Conservation (phyloP, 768 basidiomycete species). For the Punctularia strigosozonata region DNA sequence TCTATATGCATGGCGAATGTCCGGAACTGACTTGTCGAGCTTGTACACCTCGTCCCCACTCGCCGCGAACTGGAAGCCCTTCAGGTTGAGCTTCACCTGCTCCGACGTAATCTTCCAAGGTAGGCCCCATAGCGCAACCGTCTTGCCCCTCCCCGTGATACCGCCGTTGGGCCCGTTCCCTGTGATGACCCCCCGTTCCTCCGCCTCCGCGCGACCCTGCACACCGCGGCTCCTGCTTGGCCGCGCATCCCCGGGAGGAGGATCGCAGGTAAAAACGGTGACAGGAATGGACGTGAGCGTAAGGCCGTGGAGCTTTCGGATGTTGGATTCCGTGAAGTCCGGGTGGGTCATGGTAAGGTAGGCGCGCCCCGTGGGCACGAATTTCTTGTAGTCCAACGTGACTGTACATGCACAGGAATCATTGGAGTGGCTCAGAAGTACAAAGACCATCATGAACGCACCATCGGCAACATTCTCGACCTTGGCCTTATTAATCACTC, state of each 20-base stretch:
- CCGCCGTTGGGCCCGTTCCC: conserved; percentile 43
- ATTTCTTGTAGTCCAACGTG: conserved; percentile 45
- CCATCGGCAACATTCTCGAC: conserved; percentile 15
- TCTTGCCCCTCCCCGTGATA: conserved; percentile 30
- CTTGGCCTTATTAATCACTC: conserved; percentile 22
- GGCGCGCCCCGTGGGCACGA: conserved; percentile 48
- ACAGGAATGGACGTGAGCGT: conserved; percentile 29
- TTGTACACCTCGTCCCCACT: conserved; percentile 37
- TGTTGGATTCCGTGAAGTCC: conserved; percentile 28
- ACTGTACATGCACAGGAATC: conserved; percentile 24
- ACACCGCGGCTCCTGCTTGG: conserved; percentile 22
- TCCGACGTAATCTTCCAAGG: conserved; percentile 32
- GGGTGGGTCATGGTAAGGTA: conserved; percentile 41
- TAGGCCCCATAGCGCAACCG: conserved; percentile 51
- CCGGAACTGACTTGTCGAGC: conserved; percentile 32
- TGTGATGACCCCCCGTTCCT: conserved; percentile 21
- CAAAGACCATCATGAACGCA: conserved; percentile 8
- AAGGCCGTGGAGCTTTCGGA: conserved; percentile 30
- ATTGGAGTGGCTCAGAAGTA: not conserved
- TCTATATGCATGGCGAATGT: conserved; percentile 1
- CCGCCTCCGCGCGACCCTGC: conserved; percentile 27
- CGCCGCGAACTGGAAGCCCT: conserved; percentile 30
- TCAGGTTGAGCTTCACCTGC: conserved; percentile 28
- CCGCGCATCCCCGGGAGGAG: not conserved
- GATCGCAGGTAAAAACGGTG: not conserved